These are phyloP conservation scores for Coemansia sp. DNA, from an alignment of 192 early-diverging fungal genomes.

Conservation along the genomic window DNA sequence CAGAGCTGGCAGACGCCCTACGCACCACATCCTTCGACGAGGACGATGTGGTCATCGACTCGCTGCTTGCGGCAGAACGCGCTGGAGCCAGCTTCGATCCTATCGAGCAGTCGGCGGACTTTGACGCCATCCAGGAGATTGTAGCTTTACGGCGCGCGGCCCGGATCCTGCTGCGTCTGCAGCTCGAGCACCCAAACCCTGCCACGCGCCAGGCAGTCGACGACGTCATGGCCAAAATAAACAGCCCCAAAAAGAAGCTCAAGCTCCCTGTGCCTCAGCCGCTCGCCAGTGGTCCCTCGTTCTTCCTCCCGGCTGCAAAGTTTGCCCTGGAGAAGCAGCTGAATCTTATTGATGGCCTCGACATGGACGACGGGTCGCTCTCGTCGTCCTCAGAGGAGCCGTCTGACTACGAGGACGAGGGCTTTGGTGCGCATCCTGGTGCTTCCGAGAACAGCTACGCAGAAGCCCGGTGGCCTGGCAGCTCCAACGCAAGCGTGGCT, in stretches of 20 bases:
- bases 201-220: constrained; percentile 26
- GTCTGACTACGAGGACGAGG: constrained; percentile 28
- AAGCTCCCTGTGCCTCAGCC: constrained; percentile 35
- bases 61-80: constrained; percentile 15
- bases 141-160: constrained; percentile 28
- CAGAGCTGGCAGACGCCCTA: constrained; percentile 32
- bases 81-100: constrained; percentile 11
- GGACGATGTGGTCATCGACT: constrained; percentile 37
- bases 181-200: constrained; percentile 36
- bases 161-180: constrained; percentile 36
- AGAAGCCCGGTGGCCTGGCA: not conserved
- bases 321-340: constrained; percentile 21
- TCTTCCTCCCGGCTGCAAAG: constrained; percentile 32
- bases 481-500: constrained; percentile 1
- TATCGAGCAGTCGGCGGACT: constrained; percentile 33
- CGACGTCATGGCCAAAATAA: constrained; percentile 32
- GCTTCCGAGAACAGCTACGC: not conserved
- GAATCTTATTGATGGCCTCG: constrained; percentile 5
- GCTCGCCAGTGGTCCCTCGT: constrained; percentile 31
- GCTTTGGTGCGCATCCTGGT: not conserved
- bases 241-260: constrained; percentile 37
- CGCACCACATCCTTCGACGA: constrained; percentile 39
- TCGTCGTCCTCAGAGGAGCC: constrained; percentile 44
- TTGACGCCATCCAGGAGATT: constrained; percentile 46
- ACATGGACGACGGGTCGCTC: constrained; percentile 27